Evolutionary conservation across 768 basidiomycete species (phyloP).

Genomic region (Mycena capillaripes): DNA sequence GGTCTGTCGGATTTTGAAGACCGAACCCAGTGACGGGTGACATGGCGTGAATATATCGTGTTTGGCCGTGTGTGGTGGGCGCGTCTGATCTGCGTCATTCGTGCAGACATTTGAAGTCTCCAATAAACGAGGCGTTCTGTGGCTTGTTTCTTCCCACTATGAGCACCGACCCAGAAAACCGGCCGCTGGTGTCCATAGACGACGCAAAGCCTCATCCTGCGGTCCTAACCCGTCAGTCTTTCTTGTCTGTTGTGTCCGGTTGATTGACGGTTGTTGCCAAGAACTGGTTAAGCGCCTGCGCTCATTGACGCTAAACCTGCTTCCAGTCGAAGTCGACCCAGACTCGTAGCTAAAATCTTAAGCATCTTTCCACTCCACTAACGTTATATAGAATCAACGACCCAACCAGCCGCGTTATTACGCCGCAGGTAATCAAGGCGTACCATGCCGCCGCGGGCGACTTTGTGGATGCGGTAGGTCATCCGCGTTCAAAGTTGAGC

Average conservation of each 20-base stretch:
- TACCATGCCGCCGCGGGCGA: slow-evolving; percentile 89
- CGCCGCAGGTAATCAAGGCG: slow-evolving; percentile 81
- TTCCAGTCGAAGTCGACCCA: slow-evolving; percentile 86
- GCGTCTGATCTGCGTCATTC: slow-evolving; percentile 20
- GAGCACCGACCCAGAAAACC: slow-evolving; percentile 57
- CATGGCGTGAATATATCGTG: no score
- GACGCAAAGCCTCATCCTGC: slow-evolving; percentile 74
- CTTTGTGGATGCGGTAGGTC: slow-evolving; percentile 83
- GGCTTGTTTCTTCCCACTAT: slow-evolving; percentile 43
- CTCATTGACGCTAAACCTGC: slow-evolving; percentile 77
- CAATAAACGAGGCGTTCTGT: no score
- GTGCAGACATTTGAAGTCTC: no score
- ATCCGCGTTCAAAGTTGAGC: not conserved
- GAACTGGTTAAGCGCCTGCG: slow-evolving; percentile 88
- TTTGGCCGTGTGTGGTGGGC: slow-evolving; percentile 29
- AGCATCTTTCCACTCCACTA: not conserved
- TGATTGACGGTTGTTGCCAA: slow-evolving; percentile 11
- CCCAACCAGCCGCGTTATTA: slow-evolving; percentile 88
- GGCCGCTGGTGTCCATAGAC: slow-evolving; percentile 59
- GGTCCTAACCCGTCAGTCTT: slow-evolving; percentile 78
- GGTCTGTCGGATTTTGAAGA: no score
- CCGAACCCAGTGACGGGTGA: no score
- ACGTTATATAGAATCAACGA: slow-evolving; percentile 64
- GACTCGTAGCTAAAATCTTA: slow-evolving; percentile 33
- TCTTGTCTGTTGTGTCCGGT: not conserved